Evolutionary conservation across 2,329 filamentous ascomycete genomes (phyloP).

Genomic region (Rhytidhysteron rufulum): DNA sequence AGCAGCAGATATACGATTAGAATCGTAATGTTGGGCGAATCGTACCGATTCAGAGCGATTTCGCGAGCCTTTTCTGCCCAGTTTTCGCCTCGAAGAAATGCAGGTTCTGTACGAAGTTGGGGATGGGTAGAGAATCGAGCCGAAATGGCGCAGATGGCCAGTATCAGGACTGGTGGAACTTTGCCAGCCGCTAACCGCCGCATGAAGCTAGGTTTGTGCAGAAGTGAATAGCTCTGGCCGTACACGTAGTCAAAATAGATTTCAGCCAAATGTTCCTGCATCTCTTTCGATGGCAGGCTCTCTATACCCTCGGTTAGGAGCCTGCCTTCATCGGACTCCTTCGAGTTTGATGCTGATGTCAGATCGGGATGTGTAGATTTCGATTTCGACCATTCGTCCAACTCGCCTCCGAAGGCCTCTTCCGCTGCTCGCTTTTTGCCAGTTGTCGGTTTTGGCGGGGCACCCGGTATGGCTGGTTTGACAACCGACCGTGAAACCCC

Average conservation of each 20-base stretch:
- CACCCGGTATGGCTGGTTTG: constrained; percentile 68
- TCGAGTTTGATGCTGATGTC: constrained; percentile 41
- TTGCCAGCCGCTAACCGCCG: constrained; percentile 74
- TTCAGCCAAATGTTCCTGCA: constrained; percentile 90
- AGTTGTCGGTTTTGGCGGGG: constrained; percentile 50
- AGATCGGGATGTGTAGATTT: constrained; percentile 49
- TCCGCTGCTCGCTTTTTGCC: constrained; percentile 79
- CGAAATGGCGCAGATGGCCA: constrained; percentile 95
- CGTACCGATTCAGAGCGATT: constrained; percentile 82
- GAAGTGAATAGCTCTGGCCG: constrained; percentile 87
- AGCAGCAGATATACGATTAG: constrained; percentile 85
- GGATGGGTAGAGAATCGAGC: constrained; percentile 91
- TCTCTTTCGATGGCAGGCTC: constrained; percentile 75
- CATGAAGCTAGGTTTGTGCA: constrained; percentile 98
- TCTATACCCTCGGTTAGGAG: constrained; percentile 79
- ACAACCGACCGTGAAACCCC: constrained; percentile 76
- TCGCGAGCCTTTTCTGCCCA: constrained; percentile 87
- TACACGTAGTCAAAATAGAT: constrained; percentile 96
- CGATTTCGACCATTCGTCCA: constrained; percentile 74
- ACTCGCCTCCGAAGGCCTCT: constrained; percentile 78
- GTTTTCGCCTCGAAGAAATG: constrained; percentile 82
- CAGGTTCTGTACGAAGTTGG: constrained; percentile 68
- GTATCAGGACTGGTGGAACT: constrained; percentile 81
- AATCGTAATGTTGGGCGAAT: constrained; percentile 94
- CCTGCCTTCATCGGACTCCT: constrained; percentile 68